A percentile compares a stretch with the other conserved stretches of the same genome.
Evolutionary conservation across 2,329 filamentous ascomycete genomes (phyloP).

Genomic region (Alternaria alternata): DNA sequence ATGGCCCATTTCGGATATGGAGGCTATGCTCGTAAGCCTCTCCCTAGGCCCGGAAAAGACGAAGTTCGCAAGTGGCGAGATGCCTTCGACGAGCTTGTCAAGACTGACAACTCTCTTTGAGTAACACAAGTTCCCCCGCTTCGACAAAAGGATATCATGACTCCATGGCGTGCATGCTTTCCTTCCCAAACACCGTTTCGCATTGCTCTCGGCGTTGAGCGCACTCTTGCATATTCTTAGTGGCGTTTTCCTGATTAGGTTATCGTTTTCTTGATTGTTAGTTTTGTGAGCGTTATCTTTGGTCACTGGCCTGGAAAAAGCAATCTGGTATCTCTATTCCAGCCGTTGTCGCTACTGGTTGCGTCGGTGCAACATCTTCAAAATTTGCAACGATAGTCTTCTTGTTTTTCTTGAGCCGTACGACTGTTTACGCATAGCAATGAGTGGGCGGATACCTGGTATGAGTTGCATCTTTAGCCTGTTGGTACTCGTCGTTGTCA

Average conservation of each 20-base stretch:
- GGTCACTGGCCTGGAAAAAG: constrained; percentile 26
- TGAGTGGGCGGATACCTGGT: constrained; percentile 6
- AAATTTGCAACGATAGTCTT: not conserved
- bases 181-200: constrained; percentile 19
- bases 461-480: not conserved
- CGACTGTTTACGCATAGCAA: constrained; percentile 22
- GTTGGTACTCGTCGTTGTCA: not conserved
- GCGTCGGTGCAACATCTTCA: not conserved
- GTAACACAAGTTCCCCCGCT: not conserved
- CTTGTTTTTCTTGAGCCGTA: constrained; percentile 16
- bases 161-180: constrained; percentile 9
- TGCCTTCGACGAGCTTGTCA: constrained; percentile 56
- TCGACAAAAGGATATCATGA: not conserved
- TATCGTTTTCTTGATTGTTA: constrained; percentile 11
- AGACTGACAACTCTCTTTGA: constrained; percentile 51
- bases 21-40: constrained; percentile 66
- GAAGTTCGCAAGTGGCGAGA: constrained; percentile 53
- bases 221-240: constrained; percentile 26
- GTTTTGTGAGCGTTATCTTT: constrained; percentile 21
- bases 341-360: constrained; percentile 1
- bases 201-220: constrained; percentile 41
- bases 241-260: constrained; percentile 31
- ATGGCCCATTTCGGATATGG: constrained; percentile 72
- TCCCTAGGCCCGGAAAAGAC: constrained; percentile 59
- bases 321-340: constrained; percentile 6